Evolutionary conservation across 345 rosid species (phyloP).

Genomic region (Cardamine occulta): DNA sequence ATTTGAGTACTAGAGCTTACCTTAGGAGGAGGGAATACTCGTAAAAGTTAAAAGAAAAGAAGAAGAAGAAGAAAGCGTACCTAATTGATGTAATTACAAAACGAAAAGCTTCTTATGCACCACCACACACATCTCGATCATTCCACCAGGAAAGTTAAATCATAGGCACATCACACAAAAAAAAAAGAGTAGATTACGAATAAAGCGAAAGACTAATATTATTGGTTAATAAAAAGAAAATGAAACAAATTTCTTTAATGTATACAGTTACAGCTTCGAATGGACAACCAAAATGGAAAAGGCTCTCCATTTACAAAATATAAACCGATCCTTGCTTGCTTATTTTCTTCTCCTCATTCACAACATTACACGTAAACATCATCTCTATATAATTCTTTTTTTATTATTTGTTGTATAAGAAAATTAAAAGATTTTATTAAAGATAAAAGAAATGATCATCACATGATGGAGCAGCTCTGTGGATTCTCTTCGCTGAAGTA

Average conservation of each 20-base stretch:
- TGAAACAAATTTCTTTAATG: constrained; percentile 32
- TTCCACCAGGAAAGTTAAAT: not conserved
- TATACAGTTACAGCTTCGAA: constrained; percentile 25
- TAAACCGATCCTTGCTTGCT: constrained; percentile 22
- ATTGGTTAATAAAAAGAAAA: not conserved
- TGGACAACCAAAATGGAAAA: constrained; percentile 27
- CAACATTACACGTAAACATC: constrained; percentile 39
- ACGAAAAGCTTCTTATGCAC: not conserved
- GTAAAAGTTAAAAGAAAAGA: constrained; percentile 2
- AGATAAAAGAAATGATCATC: constrained; percentile 21
- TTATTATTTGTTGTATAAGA: constrained; percentile 23
- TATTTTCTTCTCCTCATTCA: constrained; percentile 33
- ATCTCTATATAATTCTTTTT: constrained; percentile 24
- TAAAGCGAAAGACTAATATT: constrained; percentile 7
- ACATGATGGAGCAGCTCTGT: constrained; percentile 59
- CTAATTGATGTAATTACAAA: not conserved
- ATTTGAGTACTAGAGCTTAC: not conserved
- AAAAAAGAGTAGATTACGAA: not conserved
- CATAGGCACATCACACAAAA: not conserved
- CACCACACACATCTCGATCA: not conserved
- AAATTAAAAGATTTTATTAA: constrained; percentile 16
- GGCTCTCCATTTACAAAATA: constrained; percentile 29
- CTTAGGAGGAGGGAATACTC: not conserved
- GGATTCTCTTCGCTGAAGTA: constrained; percentile 60
- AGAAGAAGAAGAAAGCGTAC: not conserved